These are phyloP conservation scores for Russula sp. DNA, from an alignment of 768 basidiomycete genomes.

Conservation along the genomic window DNA sequence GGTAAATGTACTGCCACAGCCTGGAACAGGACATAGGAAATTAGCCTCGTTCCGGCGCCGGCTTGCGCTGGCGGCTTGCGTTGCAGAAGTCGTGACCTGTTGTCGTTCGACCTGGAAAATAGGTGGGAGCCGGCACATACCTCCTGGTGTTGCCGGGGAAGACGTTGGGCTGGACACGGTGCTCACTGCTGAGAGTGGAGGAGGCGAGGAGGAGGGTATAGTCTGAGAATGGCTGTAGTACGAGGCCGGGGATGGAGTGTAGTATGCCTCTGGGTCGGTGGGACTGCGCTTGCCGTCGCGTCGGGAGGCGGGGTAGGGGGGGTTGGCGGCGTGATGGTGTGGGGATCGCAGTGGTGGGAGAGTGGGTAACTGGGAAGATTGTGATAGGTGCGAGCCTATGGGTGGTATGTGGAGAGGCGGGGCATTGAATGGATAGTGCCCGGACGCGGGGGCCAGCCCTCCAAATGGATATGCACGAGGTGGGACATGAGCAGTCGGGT, in stretches of 20 bases:
- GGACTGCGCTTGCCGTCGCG: constrained; percentile 35
- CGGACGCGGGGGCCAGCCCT: constrained; percentile 36
- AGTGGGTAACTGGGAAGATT: constrained; percentile 11
- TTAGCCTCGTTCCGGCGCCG: constrained; percentile 87
- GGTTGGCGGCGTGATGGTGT: constrained; percentile 28
- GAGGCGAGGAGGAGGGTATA: constrained; percentile 27
- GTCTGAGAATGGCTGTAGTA: constrained; percentile 46
- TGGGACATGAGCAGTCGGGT: constrained; percentile 26
- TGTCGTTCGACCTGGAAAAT: constrained; percentile 91
- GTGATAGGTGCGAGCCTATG: constrained; percentile 17
- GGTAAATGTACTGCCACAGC: constrained; percentile 51
- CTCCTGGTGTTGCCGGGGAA: constrained; percentile 29
- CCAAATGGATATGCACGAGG: constrained; percentile 27
- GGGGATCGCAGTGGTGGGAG: constrained; percentile 24
- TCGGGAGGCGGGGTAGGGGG: constrained; percentile 26
- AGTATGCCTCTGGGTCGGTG: constrained; percentile 34
- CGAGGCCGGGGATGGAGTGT: constrained; percentile 52
- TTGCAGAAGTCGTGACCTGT: constrained; percentile 93
- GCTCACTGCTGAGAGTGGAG: constrained; percentile 27
- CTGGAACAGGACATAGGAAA: constrained; percentile 54
- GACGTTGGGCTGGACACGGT: constrained; percentile 26
- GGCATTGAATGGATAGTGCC: constrained; percentile 37
- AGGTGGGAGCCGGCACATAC: constrained; percentile 63
- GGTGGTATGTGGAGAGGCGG: constrained; percentile 32
- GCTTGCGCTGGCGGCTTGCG: constrained; percentile 87